These are phyloP conservation scores for Botrytis hyacinthi DNA, from an alignment of 2,329 filamentous ascomycete species.

Conservation along the genomic window DNA sequence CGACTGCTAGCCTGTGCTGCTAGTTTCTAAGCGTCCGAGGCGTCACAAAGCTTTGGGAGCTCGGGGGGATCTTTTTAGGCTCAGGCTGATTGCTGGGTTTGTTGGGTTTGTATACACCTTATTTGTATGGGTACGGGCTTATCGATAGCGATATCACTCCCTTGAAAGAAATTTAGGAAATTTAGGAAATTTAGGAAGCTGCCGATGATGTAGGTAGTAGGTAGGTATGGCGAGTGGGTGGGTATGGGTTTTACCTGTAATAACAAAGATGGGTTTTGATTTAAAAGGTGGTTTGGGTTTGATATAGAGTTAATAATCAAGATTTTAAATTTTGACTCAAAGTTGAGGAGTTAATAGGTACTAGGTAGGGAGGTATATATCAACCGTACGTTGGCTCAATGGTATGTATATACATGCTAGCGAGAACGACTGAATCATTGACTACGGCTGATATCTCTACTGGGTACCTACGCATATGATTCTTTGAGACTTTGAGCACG, in stretches of 20 bases:
- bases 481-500: not conserved
- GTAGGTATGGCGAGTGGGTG: not conserved
- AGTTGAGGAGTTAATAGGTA: not conserved
- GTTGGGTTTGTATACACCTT: not conserved
- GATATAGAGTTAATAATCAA: not conserved
- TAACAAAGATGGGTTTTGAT: not conserved
- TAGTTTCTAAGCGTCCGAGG: not conserved
- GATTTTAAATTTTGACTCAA: not conserved
- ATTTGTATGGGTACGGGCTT: not conserved
- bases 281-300: not conserved
- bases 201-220: not conserved
- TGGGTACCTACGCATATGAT: too few relatives aligned
- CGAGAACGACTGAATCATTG: not conserved
- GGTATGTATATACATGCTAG: not conserved
- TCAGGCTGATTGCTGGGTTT: not conserved
- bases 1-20: slow-evolving; percentile 7
- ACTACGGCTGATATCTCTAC: not conserved
- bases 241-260: not conserved
- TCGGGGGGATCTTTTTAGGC: not conserved
- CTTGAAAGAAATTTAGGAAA: not conserved
- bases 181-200: not conserved
- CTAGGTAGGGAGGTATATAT: not conserved
- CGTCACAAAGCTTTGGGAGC: not conserved
- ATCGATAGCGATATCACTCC: slow-evolving; percentile 15
- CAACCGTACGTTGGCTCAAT: not conserved